Percentiles rank a stretch among this genome's conserved stretches.
These are phyloP conservation scores for Globisporangium alternatum DNA, from an alignment of 352 stramenopile genomes.

Conservation along the genomic window DNA sequence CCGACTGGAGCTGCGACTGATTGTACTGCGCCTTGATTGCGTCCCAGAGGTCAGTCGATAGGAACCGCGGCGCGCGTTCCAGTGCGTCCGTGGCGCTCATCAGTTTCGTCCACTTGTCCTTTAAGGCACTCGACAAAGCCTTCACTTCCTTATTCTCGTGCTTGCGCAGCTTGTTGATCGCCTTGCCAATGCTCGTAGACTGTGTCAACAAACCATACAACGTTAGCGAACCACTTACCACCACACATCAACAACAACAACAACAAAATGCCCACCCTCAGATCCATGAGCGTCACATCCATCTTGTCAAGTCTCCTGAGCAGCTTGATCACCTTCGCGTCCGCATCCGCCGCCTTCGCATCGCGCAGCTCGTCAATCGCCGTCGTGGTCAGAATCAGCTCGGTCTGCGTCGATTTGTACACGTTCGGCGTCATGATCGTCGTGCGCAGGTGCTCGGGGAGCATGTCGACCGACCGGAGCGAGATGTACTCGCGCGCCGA, in stretches of 20 bases:
- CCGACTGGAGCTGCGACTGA: slow-evolving; percentile 81
- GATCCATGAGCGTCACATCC: slow-evolving; percentile 72
- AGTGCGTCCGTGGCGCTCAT: slow-evolving; percentile 68
- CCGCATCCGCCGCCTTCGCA: slow-evolving; percentile 19
- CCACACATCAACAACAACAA: neutral
- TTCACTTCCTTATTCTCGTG: slow-evolving; percentile 58
- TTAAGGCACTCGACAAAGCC: slow-evolving; percentile 41
- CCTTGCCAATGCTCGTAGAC: slow-evolving; percentile 84
- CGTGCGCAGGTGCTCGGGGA: slow-evolving; percentile 75
- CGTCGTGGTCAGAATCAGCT: slow-evolving; percentile 62
- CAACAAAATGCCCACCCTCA: slow-evolving; percentile 44
- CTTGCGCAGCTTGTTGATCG: slow-evolving; percentile 84
- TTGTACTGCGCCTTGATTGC: slow-evolving; percentile 82
- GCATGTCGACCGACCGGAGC: slow-evolving; percentile 78
- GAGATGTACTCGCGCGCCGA: slow-evolving; percentile 80
- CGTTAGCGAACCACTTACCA: slow-evolving; percentile 6
- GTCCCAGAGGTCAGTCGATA: slow-evolving; percentile 62
- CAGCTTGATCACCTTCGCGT: slow-evolving; percentile 52
- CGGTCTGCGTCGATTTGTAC: slow-evolving; percentile 79
- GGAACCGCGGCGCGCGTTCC: slow-evolving; percentile 53
- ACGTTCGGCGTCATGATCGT: slow-evolving; percentile 76
- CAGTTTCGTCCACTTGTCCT: slow-evolving; percentile 78
- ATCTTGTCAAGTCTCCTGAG: slow-evolving; percentile 68
- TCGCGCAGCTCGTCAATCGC: slow-evolving; percentile 59
- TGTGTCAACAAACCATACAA: slow-evolving; percentile 17